Evolutionary conservation across 1,139 yeast genomes (phyloP).

Genomic region (Spencermartinsiella ligniputridi): DNA sequence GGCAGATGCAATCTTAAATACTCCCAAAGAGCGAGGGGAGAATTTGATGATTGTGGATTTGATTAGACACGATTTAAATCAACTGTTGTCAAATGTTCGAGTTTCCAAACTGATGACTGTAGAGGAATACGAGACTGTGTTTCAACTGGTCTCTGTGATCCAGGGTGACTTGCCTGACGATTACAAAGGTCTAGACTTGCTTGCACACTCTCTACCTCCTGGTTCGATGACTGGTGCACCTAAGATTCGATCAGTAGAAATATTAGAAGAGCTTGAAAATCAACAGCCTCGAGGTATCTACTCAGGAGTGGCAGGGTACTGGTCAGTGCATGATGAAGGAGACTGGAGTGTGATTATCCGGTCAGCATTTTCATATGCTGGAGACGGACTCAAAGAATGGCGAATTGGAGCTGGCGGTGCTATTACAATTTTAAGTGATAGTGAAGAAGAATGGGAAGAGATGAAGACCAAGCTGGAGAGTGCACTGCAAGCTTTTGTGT

Average conservation of each 20-base stretch:
- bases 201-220: slow-evolving; percentile 82
- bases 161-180: slow-evolving; percentile 49
- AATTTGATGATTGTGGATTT: slow-evolving; percentile 95
- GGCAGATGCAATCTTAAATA: slow-evolving; percentile 64
- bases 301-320: slow-evolving; percentile 93
- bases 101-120: slow-evolving; percentile 83
- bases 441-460: slow-evolving; percentile 86
- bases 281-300: slow-evolving; percentile 72
- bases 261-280: slow-evolving; percentile 53
- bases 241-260: slow-evolving; percentile 83
- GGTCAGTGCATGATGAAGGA: slow-evolving; percentile 83
- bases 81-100: slow-evolving; percentile 58
- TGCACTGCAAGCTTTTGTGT: slow-evolving; percentile 43
- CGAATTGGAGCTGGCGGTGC: slow-evolving; percentile 99
- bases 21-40: slow-evolving; percentile 94
- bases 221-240: slow-evolving; percentile 99
- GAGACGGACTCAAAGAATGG: slow-evolving; percentile 56
- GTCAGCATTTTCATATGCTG: slow-evolving; percentile 64
- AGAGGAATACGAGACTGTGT: slow-evolving; percentile 89
- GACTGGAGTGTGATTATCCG: slow-evolving; percentile 97
- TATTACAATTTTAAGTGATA: slow-evolving; percentile 80
- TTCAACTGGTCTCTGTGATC: slow-evolving; percentile 86
- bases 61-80: slow-evolving; percentile 85
- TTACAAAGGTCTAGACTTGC: slow-evolving; percentile 71
- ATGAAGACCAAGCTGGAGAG: slow-evolving; percentile 77